Conservation (phyloP, 306 rosid genomes). For the Inga leiocalycina region DNA sequence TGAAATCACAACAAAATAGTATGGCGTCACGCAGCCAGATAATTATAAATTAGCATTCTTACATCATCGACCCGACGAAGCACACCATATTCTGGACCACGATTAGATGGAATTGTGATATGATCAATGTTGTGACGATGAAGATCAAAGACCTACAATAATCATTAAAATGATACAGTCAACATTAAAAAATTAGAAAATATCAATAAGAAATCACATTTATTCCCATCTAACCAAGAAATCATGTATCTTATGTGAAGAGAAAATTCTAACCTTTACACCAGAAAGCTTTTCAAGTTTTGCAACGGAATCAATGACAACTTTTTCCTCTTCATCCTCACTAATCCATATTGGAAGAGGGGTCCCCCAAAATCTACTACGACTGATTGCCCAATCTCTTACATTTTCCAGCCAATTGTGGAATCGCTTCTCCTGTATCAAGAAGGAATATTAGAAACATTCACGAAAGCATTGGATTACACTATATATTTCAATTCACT, state of each 20-base stretch:
- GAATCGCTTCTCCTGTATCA: conserved; percentile 79
- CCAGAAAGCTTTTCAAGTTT: conserved; percentile 89
- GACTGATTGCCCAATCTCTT: conserved; percentile 98
- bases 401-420: conserved; percentile 99
- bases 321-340: conserved; percentile 79
- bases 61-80: conserved; percentile 95
- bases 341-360: conserved; percentile 97
- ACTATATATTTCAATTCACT: background rate
- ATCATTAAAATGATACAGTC: conserved; percentile 27
- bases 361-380: conserved; percentile 99
- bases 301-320: conserved; percentile 83
- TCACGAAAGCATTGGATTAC: conserved; percentile 12
- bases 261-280: conserved; percentile 59
- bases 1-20: conserved; percentile 19
- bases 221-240: background rate
- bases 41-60: conserved; percentile 39
- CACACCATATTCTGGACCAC: conserved; percentile 73
- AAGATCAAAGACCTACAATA: conserved; percentile 76
- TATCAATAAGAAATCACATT: background rate
- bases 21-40: background rate
- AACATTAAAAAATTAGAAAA: conserved; percentile 16
- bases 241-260: background rate
- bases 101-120: conserved; percentile 73
- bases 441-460: conserved; percentile 21
- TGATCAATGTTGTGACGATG: conserved; percentile 98